Evolutionary conservation across 2,329 filamentous ascomycete genomes (phyloP), one percentile per base, ranked within the genome.

Genomic region (Monosporascus sp.): DNA sequence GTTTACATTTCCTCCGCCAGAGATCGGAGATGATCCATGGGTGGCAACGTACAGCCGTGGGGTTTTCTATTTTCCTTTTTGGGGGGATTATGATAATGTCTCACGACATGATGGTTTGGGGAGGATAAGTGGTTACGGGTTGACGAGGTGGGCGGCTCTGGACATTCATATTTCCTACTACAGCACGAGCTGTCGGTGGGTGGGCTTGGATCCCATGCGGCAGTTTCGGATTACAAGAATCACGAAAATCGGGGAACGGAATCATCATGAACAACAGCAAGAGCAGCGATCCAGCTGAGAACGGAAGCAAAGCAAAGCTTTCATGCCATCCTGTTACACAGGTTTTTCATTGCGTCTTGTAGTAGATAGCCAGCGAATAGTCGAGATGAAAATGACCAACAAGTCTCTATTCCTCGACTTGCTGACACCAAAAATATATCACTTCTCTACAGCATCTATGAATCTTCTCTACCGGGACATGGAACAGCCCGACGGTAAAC

Each of bases 11-110:
- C 51, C 52, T 58, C 57, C 53, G 42, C 50, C 58, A 57, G 52
- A 50, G 51, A 57, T 56, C 51, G 49, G 55, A 50, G 53, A 51
- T 50, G 53, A 56, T 51, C 59, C 55, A 56, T 56, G 51, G 51
- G 49, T 49, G 51, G 54, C 56, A 57, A 34, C 49, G 36, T 52
- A 54, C 53, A 56, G 51, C 51, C 54, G 53, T 50, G 55, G 57
- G 51, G 56, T 56, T 54, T 52, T 27, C 46, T 50, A n/a, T 52
- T 42, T 53, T 51, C 50, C 50, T 51, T 57, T 15, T 52, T 58
- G 61, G 27, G 48, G 37, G 53, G 54, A 54, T 55, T 56, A 60
- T 60, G 56, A 59, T 62, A 60, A 62, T 60, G 65, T 66, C 63
- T 65, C 62, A 67, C 60, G 64, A 62, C 63, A 62, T 60, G 57